phyloP scores from a whole-genome alignment of 75 land plant species.

The Cunninghamia lanceolata region DNA sequence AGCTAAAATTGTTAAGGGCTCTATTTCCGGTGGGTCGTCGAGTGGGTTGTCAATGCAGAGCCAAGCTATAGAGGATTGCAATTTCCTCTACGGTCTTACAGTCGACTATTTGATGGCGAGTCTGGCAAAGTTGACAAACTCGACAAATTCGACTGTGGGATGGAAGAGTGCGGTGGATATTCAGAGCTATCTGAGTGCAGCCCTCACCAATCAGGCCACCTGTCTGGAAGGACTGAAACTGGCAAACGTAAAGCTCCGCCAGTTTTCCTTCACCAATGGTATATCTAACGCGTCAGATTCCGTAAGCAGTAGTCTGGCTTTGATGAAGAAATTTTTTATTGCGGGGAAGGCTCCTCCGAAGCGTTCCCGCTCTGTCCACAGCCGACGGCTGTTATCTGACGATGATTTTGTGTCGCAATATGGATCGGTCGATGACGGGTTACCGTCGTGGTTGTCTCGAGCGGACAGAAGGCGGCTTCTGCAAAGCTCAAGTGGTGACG shows the following conservation, averaged over 20 bases:
- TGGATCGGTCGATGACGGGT: not conserved
- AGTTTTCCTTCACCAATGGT: not conserved
- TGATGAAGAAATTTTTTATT: slow-evolving; percentile 33
- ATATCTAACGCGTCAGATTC: slow-evolving; percentile 16
- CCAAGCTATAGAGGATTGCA: not conserved
- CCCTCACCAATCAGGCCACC: slow-evolving; percentile 21
- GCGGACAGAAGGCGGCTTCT: not conserved
- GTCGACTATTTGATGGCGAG: not conserved
- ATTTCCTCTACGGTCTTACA: not conserved
- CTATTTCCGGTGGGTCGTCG: not conserved
- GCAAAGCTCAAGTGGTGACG: not conserved
- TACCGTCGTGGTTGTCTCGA: not conserved
- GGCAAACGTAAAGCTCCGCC: too few species aligned
- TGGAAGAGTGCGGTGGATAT: not conserved
- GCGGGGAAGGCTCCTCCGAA: slow-evolving; percentile 4
- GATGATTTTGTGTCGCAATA: not conserved
- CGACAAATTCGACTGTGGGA: not conserved
- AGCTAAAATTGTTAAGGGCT: not conserved
- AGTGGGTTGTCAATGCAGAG: not conserved
- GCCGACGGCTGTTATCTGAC: not conserved
- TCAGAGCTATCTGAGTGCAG: slow-evolving; percentile 22
- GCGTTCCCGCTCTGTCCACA: not conserved
- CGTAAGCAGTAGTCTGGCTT: slow-evolving; percentile 40
- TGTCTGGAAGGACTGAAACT: slow-evolving; percentile 26
- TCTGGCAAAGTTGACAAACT: not conserved